Conservation (phyloP, 2,329 filamentous ascomycete species). For the Rutstroemia sydowiana region DNA sequence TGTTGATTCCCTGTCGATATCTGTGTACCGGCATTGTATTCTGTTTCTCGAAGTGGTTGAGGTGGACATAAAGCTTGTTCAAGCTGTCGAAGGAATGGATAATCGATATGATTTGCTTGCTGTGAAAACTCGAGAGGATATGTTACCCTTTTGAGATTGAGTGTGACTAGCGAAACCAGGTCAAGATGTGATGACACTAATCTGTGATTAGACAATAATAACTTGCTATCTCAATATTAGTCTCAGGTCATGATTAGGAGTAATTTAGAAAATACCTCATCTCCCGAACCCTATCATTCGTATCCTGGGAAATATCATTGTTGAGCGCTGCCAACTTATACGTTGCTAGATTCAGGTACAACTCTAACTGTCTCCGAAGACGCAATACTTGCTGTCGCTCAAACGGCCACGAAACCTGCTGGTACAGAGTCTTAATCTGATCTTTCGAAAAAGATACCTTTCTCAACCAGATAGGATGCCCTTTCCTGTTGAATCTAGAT, state of each 20-base stretch:
- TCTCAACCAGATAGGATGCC: conserved; percentile 16
- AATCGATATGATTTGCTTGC: conserved; percentile 18
- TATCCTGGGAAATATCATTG: conserved; percentile 12
- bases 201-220: conserved; percentile 13
- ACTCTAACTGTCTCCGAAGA: conserved; percentile 17
- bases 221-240: neutral
- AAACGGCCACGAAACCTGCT: conserved; percentile 18
- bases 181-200: conserved; percentile 20
- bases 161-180: conserved; percentile 17
- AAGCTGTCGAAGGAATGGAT: conserved; percentile 20
- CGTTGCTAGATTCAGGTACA: conserved; percentile 17
- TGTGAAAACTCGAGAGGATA: conserved; percentile 16
- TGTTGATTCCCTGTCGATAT: neutral
- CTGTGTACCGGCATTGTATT: neutral
- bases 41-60: conserved; percentile 14
- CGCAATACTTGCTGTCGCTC: conserved; percentile 14
- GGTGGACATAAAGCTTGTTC: conserved; percentile 20
- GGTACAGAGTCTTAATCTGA: conserved; percentile 15
- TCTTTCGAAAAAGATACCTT: conserved; percentile 10
- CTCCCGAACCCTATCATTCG: conserved; percentile 12
- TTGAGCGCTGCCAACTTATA: too few species aligned
- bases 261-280: conserved; percentile 15
- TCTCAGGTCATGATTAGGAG: neutral
- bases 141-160: conserved; percentile 19
- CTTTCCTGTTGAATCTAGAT: conserved; percentile 8